A percentile compares a stretch with the other conserved stretches of the same genome.
Evolutionary conservation across 768 basidiomycete species (phyloP).

Genomic region (Lentinula aciculospora): DNA sequence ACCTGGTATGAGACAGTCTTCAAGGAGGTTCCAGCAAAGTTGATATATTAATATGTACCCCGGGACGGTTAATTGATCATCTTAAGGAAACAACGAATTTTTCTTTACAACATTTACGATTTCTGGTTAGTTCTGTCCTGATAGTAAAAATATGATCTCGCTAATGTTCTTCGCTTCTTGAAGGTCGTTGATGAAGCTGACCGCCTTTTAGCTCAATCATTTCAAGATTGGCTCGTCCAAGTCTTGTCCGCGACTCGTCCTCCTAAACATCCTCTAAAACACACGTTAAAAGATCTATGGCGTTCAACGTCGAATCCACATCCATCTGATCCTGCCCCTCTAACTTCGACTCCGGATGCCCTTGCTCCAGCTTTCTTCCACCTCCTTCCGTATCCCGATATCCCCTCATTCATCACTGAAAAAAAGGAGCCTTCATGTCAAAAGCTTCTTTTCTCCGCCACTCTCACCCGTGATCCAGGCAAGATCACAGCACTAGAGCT

Average conservation of each 20-base stretch:
- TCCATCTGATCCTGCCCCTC: not conserved
- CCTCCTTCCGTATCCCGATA: constrained; percentile 30
- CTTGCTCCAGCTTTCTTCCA: constrained; percentile 58
- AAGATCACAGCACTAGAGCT: constrained; percentile 82
- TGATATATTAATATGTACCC: constrained; percentile 93
- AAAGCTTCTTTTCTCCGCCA: constrained; percentile 94
- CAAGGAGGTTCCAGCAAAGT: constrained; percentile 86
- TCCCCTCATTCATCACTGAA: constrained; percentile 52
- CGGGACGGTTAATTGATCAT: constrained; percentile 93
- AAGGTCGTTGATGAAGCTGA: constrained; percentile 98
- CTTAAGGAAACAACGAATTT: constrained; percentile 84
- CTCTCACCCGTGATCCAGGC: constrained; percentile 90
- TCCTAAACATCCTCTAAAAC: constrained; percentile 10
- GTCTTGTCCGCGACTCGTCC: constrained; percentile 70
- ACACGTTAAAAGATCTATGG: not conserved
- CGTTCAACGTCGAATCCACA: not conserved
- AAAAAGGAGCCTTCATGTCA: constrained; percentile 68
- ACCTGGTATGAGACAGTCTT: constrained; percentile 34
- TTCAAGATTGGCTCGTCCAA: constrained; percentile 90
- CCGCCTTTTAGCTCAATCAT: constrained; percentile 89
- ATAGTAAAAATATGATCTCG: not conserved
- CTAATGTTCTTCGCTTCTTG: not conserved
- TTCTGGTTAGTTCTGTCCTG: constrained; percentile 54
- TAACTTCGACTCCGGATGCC: constrained; percentile 41
- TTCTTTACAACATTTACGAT: constrained; percentile 91